A percentile compares a stretch with the other conserved stretches of the same genome.
These are phyloP conservation scores for Flaveria ramosissima DNA, from an alignment of 129 eudicot genomes.

Conservation along the genomic window DNA sequence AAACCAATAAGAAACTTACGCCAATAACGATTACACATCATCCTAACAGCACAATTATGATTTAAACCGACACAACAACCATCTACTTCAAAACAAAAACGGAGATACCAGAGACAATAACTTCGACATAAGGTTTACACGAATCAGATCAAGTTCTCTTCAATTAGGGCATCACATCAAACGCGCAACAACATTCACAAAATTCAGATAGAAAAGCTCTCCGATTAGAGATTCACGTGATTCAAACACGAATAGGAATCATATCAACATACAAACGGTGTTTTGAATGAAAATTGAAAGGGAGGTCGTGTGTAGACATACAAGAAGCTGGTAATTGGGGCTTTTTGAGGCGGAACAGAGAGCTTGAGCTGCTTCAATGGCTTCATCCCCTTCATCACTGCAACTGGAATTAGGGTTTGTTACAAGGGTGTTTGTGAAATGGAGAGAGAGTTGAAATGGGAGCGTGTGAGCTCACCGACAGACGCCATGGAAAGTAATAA, in stretches of 20 bases:
- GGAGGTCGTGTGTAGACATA: conserved; percentile 29
- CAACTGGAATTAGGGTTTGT: conserved; percentile 27
- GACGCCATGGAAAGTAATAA: conserved; percentile 33
- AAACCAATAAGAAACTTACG: not conserved
- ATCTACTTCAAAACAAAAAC: too few relatives aligned
- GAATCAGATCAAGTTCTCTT: not conserved
- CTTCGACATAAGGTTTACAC: not conserved
- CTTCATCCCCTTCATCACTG: conserved; percentile 72
- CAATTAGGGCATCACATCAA: conserved; percentile 5
- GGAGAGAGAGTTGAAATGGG: conserved; percentile 32
- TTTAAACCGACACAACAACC: not conserved
- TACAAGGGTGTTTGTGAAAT: conserved; percentile 24
- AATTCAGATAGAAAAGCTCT: too few relatives aligned
- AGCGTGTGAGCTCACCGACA: conserved; percentile 27
- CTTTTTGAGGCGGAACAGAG: conserved; percentile 81
- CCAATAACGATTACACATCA: not conserved
- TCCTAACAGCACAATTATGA: not conserved
- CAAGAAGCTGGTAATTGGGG: conserved; percentile 84
- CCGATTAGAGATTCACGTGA: too few relatives aligned
- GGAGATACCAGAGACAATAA: not conserved
- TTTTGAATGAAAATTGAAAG: not conserved
- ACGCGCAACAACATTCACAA: not conserved
- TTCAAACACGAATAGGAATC: too few relatives aligned
- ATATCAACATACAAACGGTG: not conserved
- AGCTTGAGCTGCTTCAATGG: conserved; percentile 94